Evolutionary conservation across 2,329 filamentous ascomycete species (phyloP).

Genomic region (Curvularia sp.): DNA sequence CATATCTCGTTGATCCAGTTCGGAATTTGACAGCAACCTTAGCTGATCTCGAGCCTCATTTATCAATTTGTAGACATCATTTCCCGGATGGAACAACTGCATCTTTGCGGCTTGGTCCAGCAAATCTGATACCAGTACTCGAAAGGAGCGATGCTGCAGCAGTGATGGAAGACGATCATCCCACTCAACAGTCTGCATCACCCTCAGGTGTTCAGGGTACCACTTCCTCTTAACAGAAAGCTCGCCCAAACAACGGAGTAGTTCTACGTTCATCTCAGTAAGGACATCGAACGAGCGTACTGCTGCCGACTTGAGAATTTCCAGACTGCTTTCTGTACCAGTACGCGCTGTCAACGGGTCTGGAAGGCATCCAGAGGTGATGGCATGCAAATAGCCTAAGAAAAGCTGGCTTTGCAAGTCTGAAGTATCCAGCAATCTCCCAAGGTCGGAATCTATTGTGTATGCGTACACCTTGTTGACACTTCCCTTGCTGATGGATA

Average conservation of each 20-base stretch:
- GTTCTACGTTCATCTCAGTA: constrained; percentile 9
- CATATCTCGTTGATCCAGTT: constrained; percentile 38
- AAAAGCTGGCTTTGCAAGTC: constrained; percentile 61
- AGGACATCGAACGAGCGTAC: constrained; percentile 59
- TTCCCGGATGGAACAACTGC: constrained; percentile 24
- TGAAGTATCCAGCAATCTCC: constrained; percentile 60
- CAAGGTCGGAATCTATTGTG: constrained; percentile 58
- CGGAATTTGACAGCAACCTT: constrained; percentile 11
- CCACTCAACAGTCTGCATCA: constrained; percentile 58
- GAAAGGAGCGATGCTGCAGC: constrained; percentile 43
- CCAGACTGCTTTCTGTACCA: constrained; percentile 63
- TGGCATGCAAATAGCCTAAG: constrained; percentile 60
- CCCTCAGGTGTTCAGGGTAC: constrained; percentile 53
- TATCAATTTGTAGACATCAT: constrained; percentile 10
- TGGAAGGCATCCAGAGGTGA: constrained; percentile 61
- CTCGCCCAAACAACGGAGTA: constrained; percentile 37
- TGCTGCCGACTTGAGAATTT: constrained; percentile 59
- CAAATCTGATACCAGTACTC: constrained; percentile 28
- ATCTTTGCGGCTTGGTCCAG: constrained; percentile 32
- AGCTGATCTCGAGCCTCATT: background rate
- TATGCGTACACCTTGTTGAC: constrained; percentile 54
- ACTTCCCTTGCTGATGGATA: constrained; percentile 23
- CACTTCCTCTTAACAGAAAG: constrained; percentile 51
- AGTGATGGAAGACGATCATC: constrained; percentile 47
- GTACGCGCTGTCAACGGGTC: constrained; percentile 60